phyloP scores from a whole-genome alignment of 805 yeast genomes.

The Candida tammaniensis region DNA sequence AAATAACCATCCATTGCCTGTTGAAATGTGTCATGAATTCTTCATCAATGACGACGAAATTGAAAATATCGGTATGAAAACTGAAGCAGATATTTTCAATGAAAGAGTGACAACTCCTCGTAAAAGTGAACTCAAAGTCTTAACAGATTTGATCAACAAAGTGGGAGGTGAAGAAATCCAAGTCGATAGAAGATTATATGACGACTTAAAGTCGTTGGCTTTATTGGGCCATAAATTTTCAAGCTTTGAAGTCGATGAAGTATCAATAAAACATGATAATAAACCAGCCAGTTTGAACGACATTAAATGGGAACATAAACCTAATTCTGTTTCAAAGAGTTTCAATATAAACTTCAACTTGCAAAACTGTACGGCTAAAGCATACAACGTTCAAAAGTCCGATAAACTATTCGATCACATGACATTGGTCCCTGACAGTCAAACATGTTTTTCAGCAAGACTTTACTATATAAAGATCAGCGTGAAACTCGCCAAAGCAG shows the following conservation, averaged over 20 bases:
- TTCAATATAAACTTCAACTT: conserved; percentile 28
- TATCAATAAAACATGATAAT: background rate
- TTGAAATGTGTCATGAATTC: conserved; percentile 40
- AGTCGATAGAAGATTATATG: conserved; percentile 34
- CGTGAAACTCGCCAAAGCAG: conserved; percentile 29
- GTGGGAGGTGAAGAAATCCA: conserved; percentile 32
- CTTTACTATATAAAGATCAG: conserved; percentile 33
- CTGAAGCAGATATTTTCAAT: conserved; percentile 29
- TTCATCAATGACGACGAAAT: conserved; percentile 31
- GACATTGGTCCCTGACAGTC: conserved; percentile 39
- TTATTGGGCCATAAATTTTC: conserved; percentile 32
- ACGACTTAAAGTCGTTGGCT: conserved; percentile 36
- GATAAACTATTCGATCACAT: conserved; percentile 24
- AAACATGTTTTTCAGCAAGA: conserved; percentile 34
- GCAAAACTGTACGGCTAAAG: conserved; percentile 27
- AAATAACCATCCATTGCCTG: conserved; percentile 33
- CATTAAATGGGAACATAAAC: conserved; percentile 30
- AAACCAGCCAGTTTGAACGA: conserved; percentile 15
- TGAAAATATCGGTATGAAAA: conserved; percentile 22
- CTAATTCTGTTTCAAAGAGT: conserved; percentile 20
- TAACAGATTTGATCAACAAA: conserved; percentile 27
- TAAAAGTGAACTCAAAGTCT: conserved; percentile 19
- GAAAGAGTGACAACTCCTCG: conserved; percentile 31
- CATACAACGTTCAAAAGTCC: conserved; percentile 15
- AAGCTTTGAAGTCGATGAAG: conserved; percentile 17